Conservation (phyloP, 805 yeast species). For the Metschnikowia similis region DNA sequence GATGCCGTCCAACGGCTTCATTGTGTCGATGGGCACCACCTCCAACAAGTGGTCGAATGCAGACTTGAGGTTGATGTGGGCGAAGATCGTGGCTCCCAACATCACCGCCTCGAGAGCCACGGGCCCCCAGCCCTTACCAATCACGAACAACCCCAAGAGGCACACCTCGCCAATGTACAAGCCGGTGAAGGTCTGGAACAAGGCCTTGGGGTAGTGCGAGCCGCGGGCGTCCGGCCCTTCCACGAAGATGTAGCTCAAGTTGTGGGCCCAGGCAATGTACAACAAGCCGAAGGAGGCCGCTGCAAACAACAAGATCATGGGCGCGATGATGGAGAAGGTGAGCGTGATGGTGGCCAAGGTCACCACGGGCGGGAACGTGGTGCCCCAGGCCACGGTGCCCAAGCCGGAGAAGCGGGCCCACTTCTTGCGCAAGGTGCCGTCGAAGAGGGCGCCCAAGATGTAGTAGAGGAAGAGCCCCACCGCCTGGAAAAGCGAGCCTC, state of each 20-base stretch:
- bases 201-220: constrained; percentile 77
- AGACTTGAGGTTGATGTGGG: constrained; percentile 57
- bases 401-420: constrained; percentile 55
- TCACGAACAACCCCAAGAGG: constrained; percentile 78
- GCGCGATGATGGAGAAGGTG: constrained; percentile 72
- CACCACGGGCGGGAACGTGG: constrained; percentile 70
- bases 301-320: constrained; percentile 74
- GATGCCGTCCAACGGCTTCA: constrained; percentile 73
- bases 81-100: constrained; percentile 59
- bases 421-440: constrained; percentile 64
- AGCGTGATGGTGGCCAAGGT: constrained; percentile 65
- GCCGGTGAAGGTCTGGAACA: constrained; percentile 86
- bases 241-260: constrained; percentile 62
- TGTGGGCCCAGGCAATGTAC: constrained; percentile 76
- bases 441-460: constrained; percentile 52
- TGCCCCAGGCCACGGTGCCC: constrained; percentile 63
- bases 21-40: constrained; percentile 63
- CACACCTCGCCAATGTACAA: constrained; percentile 84
- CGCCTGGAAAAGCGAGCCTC: constrained; percentile 63
- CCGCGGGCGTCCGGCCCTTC: constrained; percentile 78
- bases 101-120: constrained; percentile 69
- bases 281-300: constrained; percentile 64
- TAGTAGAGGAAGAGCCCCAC: constrained; percentile 56
- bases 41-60: constrained; percentile 61
- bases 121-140: constrained; percentile 96